phyloP scores from a whole-genome alignment of 306 rosid genomes.

The Cucumis cinereus region DNA sequence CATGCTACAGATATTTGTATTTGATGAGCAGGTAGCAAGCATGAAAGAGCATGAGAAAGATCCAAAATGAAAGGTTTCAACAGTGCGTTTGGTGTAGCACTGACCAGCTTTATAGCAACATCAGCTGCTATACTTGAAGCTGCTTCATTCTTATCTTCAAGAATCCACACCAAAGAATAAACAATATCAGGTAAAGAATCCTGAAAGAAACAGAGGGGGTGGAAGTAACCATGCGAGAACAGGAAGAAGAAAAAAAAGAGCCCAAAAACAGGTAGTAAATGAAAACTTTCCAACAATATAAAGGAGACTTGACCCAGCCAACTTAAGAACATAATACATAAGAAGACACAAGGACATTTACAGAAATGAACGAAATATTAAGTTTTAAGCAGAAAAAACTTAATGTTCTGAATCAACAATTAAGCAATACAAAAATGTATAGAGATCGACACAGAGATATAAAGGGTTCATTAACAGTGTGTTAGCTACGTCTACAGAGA shows the following conservation, averaged over 20 bases:
- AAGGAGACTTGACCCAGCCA: neutral
- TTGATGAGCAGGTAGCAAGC: slow-evolving; percentile 40
- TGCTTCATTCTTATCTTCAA: slow-evolving; percentile 34
- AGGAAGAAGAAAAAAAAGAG: neutral
- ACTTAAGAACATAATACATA: neutral
- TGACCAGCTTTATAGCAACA: slow-evolving; percentile 43
- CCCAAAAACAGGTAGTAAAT: neutral
- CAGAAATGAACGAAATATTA: neutral
- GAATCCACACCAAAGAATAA: slow-evolving; percentile 67
- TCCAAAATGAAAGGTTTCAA: slow-evolving; percentile 40
- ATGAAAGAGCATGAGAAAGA: slow-evolving; percentile 51
- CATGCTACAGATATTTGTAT: slow-evolving; percentile 40
- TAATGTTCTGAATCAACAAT: no score
- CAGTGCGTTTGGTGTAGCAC: slow-evolving; percentile 33
- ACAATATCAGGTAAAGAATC: slow-evolving; percentile 47
- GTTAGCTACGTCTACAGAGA: no score
- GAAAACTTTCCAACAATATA: neutral
- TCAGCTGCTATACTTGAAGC: slow-evolving; percentile 41
- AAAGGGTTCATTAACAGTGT: no score
- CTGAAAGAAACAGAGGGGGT: slow-evolving; percentile 26
- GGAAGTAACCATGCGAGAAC: neutral
- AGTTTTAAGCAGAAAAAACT: neutral
- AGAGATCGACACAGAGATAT: no score
- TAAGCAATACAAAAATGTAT: no score
- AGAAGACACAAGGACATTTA: neutral